Base-by-base conservation (phyloP, 805 yeast genomes). In the Lipomyces starkeyi region DNA sequence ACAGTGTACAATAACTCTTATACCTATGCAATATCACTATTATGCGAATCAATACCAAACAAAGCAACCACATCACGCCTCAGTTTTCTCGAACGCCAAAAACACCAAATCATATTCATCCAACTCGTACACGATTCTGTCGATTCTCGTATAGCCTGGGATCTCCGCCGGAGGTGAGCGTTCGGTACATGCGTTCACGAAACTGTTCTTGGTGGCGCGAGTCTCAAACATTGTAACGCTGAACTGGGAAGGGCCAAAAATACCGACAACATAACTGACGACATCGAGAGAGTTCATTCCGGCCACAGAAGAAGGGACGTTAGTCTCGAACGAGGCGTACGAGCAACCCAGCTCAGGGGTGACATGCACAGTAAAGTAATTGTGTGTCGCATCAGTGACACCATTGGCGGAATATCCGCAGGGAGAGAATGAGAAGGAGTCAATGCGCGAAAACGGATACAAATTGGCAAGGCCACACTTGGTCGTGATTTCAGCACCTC, bases 331-430 rank as follows among this genome's bases (percentile, higher is more conserved):
- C 9, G 97, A 91, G 3, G 98, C 98, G 79, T 94, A 94, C 4
- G 97, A 91, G 92, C 96, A 94, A 49, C 94, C 97, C 27, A 83
- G 77, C 77, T 95, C 98, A 0, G 98, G 98, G 0, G 99, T 95
- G 55, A 95, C 91, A 77, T 95, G 98, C 67, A 93, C 82, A 8
- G 98, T 94, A 76, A 90, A 90, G 77, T 88, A 90, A 73, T 83
- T 79, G 75, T 86, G 87, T 29, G 70, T 54, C 73, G 85, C 83
- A 55, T 83, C 85, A 58, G 86, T 82, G 52, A 93, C 82, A 22
- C 96, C 88, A 78, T 94, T 94, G 58, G 97, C 91, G 1, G 97
- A 91, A 76, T 87, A 94, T 7, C 99, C 99, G 78, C 98, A 94
- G 1, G 99, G 99, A 3, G 90, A 82, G 78, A 94, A 94, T 35